phyloP scores from a whole-genome alignment of 2,329 filamentous ascomycete genomes.

The Fusarium sp. region DNA sequence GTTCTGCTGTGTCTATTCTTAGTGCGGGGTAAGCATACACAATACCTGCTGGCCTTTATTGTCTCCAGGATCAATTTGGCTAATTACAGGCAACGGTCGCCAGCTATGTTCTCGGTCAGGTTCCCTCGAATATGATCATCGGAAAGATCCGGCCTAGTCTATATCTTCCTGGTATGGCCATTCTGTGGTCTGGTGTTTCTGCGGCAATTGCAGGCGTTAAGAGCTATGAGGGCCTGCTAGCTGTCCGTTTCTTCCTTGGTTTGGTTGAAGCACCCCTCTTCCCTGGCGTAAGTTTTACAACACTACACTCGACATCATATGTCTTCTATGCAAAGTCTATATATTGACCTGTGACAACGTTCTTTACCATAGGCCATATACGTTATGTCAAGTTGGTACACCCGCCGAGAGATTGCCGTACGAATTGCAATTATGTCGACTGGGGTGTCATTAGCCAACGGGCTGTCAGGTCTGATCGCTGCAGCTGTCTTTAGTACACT shows the following conservation, averaged over 20 bases:
- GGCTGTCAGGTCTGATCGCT: slow-evolving; percentile 37
- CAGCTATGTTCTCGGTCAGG: slow-evolving; percentile 31
- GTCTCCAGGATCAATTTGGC: accelerated
- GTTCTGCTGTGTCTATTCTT: slow-evolving; percentile 37
- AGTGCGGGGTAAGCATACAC: slow-evolving; percentile 24
- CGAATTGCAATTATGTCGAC: slow-evolving; percentile 39
- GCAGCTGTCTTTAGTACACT: slow-evolving; percentile 39
- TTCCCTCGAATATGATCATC: slow-evolving; percentile 32
- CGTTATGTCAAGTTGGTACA: slow-evolving; percentile 36
- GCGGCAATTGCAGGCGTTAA: slow-evolving; percentile 34
- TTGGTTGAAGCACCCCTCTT: slow-evolving; percentile 44
- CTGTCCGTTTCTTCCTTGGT: slow-evolving; percentile 39
- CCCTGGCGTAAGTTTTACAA: neutral
- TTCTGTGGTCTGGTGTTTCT: slow-evolving; percentile 41
- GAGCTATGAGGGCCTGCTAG: slow-evolving; percentile 21
- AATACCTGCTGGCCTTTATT: too few relatives aligned
- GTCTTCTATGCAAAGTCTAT: neutral
- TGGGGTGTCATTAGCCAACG: too few relatives aligned
- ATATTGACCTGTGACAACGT: too few relatives aligned
- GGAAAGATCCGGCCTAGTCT: slow-evolving; percentile 31
- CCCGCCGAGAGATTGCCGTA: slow-evolving; percentile 43
- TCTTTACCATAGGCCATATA: too few relatives aligned
- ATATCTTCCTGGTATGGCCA: slow-evolving; percentile 33
- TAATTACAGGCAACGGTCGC: too few relatives aligned
- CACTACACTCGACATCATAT: too few relatives aligned